Evolutionary conservation across 163 green algal species (phyloP), one percentile per base, ranked within the genome.

Genomic region (Chlamydomonas reinhardtii): DNA sequence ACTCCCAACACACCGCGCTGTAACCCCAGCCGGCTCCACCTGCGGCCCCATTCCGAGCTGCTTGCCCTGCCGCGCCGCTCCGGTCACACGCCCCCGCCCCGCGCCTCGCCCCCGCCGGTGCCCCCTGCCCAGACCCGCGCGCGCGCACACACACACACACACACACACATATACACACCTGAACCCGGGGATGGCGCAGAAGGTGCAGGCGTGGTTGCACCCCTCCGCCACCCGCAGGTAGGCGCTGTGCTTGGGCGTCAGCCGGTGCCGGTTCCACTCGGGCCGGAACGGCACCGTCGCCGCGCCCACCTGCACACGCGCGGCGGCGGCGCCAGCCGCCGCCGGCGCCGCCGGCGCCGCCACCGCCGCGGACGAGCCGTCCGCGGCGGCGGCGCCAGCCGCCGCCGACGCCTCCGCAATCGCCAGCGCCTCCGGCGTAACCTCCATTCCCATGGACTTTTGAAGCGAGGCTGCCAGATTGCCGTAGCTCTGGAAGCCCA

Each of bases 221-320:
- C 97, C 97, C 88, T 99, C 97, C 9, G 96, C 96, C 52, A 99
- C 96, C 12, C 96, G 91, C 77, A 99, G 91, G 88, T 99, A 99
- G 14, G 96, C 96, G 22, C 90, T 95, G 92, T 99, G 97, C 11
- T 62, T 70, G 0, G 96, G 95, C 2, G 95, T 98, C 20, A 99
- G 90, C 11, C 96, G 91, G 79, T 93, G 76, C 25, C 95, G 90
- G 54, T 96, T 90, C 80, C 84, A 94, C 88, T 99, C 96, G 31
- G 90, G 85, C 0, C 96, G 87, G 90, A 99, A 99, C 6, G 95
- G 92, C 52, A 98, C 93, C 4, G 96, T 97, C 34, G 96, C 91
- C 14, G 90, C 88, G n/a, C 96, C 96, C 14, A 99, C 96, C 90
- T 96, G 89, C 59, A 34, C 34, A 27, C 4, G n/a, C 34, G 56